phyloP scores from a whole-genome alignment of 306 rosid genomes.

The Pueraria montana region DNA sequence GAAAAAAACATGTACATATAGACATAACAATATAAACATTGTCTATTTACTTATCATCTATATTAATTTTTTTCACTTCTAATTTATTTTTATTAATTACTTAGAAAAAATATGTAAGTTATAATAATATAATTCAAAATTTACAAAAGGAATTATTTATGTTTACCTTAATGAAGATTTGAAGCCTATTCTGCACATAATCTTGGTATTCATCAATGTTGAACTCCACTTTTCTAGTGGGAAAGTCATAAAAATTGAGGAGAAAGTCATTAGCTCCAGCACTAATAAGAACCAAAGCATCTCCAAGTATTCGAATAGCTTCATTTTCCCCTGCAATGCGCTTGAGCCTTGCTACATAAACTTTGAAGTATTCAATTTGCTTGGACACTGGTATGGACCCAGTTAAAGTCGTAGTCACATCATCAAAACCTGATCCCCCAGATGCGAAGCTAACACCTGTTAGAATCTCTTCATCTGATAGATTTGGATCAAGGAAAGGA shows the following conservation, averaged over 20 bases:
- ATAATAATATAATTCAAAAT: neutral
- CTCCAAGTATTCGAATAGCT: conserved; percentile 46
- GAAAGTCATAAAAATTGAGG: conserved; percentile 63
- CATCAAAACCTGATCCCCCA: conserved; percentile 64
- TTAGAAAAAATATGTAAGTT: neutral
- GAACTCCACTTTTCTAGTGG: conserved; percentile 57
- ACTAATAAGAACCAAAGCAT: conserved; percentile 65
- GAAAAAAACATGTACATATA: neutral
- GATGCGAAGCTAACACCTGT: conserved; percentile 80
- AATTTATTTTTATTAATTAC: neutral
- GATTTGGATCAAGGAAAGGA: conserved; percentile 61
- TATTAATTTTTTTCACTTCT: neutral
- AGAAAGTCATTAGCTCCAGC: conserved; percentile 73
- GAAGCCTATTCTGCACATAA: conserved; percentile 59
- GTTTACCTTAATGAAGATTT: conserved; percentile 44
- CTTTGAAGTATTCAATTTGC: conserved; percentile 63
- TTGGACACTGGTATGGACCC: conserved; percentile 56
- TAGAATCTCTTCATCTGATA: conserved; percentile 55
- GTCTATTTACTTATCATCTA: neutral
- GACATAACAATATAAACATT: neutral
- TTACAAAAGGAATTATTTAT: neutral
- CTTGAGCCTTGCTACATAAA: conserved; percentile 54
- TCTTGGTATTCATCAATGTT: conserved; percentile 65
- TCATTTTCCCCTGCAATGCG: conserved; percentile 56
- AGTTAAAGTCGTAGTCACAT: conserved; percentile 47